Evolutionary conservation across 192 early-diverging fungal genomes (phyloP).

Genomic region (Coemansia sp.): DNA sequence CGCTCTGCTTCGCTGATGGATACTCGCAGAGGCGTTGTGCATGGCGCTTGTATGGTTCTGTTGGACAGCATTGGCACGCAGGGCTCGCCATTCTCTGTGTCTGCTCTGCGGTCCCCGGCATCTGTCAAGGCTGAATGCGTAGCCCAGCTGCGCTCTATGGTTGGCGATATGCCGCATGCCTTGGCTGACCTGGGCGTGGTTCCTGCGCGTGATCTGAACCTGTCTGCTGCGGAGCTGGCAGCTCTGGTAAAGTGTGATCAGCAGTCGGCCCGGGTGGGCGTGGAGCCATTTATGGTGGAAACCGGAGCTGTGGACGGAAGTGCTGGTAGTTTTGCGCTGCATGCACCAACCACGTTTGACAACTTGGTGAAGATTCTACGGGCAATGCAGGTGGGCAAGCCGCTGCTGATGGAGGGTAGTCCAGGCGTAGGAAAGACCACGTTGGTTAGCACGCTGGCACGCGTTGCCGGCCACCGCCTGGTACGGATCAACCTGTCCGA

Average conservation of each 20-base stretch:
- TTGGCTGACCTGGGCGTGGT: slow-evolving; percentile 31
- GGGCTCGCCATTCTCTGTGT: slow-evolving; percentile 28
- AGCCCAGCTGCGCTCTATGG: slow-evolving; percentile 40
- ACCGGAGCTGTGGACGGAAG: slow-evolving; percentile 58
- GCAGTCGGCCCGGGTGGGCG: slow-evolving; percentile 57
- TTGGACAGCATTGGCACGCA: slow-evolving; percentile 92
- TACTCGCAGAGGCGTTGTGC: slow-evolving; percentile 60
- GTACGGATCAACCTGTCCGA: slow-evolving; percentile 97
- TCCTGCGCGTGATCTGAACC: slow-evolving; percentile 7
- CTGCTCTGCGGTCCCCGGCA: slow-evolving; percentile 9
- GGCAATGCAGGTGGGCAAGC: slow-evolving; percentile 86
- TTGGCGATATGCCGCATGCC: slow-evolving; percentile 8
- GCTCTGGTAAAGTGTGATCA: slow-evolving; percentile 2
- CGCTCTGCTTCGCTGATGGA: slow-evolving; percentile 53
- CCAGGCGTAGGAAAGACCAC: slow-evolving; percentile 98
- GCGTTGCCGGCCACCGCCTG: slow-evolving; percentile 74
- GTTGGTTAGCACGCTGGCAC: slow-evolving; percentile 78
- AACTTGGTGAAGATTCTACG: slow-evolving; percentile 85
- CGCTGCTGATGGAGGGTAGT: slow-evolving; percentile 92
- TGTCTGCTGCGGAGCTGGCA: not conserved
- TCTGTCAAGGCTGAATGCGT: slow-evolving; percentile 48
- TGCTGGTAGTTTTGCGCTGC: slow-evolving; percentile 66
- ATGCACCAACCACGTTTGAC: slow-evolving; percentile 87
- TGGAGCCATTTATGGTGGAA: slow-evolving; percentile 76
- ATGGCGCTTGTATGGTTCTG: slow-evolving; percentile 89